Evolutionary conservation across 495 filamentous ascomycete species (phyloP).

Genomic region (Bacidia gigantensis): DNA sequence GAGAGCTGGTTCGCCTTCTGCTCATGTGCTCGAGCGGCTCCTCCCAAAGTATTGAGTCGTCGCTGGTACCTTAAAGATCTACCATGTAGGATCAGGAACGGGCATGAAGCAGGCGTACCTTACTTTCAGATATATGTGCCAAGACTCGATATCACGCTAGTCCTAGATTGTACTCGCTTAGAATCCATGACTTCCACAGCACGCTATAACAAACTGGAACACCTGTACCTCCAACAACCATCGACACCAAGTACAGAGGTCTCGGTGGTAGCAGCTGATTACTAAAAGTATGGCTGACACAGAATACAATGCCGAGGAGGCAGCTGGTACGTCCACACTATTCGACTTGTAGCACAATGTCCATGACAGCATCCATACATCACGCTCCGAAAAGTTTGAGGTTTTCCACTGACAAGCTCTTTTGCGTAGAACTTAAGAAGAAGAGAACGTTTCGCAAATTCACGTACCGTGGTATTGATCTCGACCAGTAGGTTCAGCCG

Average conservation of each 20-base stretch:
- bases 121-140: not conserved
- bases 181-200: too few relatives aligned
- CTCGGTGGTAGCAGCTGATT: constrained; percentile 18
- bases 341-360: not conserved
- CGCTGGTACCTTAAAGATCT: too few relatives aligned
- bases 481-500: constrained; percentile 72
- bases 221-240: not conserved
- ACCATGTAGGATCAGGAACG: too few relatives aligned
- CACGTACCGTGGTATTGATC: constrained; percentile 97
- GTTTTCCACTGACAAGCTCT: not conserved
- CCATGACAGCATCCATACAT: not conserved
- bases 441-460: constrained; percentile 99
- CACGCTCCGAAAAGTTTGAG: not conserved
- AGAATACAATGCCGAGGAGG: constrained; percentile 91
- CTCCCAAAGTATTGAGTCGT: too few relatives aligned
- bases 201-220: too few relatives aligned
- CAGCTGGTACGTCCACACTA: constrained; percentile 70
- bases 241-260: not conserved
- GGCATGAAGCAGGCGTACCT: not conserved
- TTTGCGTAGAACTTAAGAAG: constrained; percentile 76
- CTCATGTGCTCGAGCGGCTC: too few relatives aligned
- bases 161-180: constrained; percentile 5
- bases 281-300: constrained; percentile 74
- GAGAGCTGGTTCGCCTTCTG: too few relatives aligned
- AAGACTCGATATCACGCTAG: not conserved